A percentile compares a stretch with the other conserved stretches of the same genome.
phyloP scores from a whole-genome alignment of 805 yeast genomes.

The Yarrowia sp. region DNA sequence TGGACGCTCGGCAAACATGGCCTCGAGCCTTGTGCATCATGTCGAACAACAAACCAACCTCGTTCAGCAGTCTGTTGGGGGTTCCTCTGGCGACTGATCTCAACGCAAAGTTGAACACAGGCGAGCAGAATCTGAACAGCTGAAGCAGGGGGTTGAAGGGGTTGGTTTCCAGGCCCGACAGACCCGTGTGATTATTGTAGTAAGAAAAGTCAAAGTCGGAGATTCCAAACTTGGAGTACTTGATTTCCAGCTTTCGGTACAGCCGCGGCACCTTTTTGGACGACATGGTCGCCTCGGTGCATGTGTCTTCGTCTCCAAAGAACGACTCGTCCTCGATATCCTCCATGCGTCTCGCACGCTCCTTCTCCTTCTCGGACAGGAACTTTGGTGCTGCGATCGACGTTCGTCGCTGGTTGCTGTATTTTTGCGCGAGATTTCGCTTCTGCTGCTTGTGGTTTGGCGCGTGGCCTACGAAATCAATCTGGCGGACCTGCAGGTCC shows the following conservation, averaged over 20 bases:
- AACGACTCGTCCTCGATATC: slow-evolving; percentile 31
- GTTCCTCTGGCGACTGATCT: slow-evolving; percentile 51
- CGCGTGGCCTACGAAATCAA: slow-evolving; percentile 45
- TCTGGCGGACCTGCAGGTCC: slow-evolving; percentile 43
- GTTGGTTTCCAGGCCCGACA: slow-evolving; percentile 87
- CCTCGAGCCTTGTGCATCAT: slow-evolving; percentile 85
- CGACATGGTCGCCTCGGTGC: neutral
- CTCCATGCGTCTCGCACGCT: slow-evolving; percentile 36
- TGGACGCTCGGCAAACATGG: slow-evolving; percentile 74
- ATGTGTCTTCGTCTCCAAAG: slow-evolving; percentile 25
- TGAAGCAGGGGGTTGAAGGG: slow-evolving; percentile 78
- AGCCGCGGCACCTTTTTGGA: slow-evolving; percentile 63
- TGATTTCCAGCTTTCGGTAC: slow-evolving; percentile 68
- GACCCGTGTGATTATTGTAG: slow-evolving; percentile 63
- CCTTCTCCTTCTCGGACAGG: slow-evolving; percentile 53
- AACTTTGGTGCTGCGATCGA: slow-evolving; percentile 48
- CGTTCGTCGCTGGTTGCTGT: slow-evolving; percentile 36
- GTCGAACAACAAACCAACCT: slow-evolving; percentile 84
- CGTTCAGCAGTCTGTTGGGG: slow-evolving; percentile 54
- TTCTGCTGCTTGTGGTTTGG: slow-evolving; percentile 59
- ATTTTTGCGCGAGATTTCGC: slow-evolving; percentile 46
- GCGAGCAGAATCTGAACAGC: slow-evolving; percentile 72
- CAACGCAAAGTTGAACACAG: slow-evolving; percentile 63
- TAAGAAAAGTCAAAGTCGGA: slow-evolving; percentile 89
- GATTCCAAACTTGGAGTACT: slow-evolving; percentile 87